Evolutionary conservation across 164 flowering plant genomes (phyloP).

Genomic region (Annona cherimola): DNA sequence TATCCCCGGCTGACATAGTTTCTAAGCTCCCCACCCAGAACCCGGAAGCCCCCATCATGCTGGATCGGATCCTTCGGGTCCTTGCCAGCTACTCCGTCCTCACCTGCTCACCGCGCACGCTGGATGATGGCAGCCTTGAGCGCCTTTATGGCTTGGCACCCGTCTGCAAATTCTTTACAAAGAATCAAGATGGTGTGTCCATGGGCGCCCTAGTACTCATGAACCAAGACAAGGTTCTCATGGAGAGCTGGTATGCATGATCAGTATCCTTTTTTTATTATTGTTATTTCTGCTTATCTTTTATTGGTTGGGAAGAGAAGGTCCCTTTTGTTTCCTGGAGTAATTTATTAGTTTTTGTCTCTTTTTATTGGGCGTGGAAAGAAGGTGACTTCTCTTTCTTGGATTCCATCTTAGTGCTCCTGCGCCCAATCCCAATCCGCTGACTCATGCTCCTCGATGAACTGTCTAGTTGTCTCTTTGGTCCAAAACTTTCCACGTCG

Average conservation of each 20-base stretch:
- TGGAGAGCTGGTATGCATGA: slow-evolving; percentile 29
- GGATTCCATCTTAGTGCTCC: too few relatives aligned
- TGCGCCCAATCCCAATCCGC: too few relatives aligned
- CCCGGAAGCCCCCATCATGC: slow-evolving; percentile 60
- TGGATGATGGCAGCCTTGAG: slow-evolving; percentile 10
- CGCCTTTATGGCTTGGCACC: slow-evolving; percentile 18
- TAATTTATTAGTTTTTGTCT: too few relatives aligned
- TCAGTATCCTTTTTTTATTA: not conserved
- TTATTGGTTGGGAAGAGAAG: too few relatives aligned
- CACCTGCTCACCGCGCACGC: slow-evolving; percentile 20
- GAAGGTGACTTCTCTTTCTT: too few relatives aligned
- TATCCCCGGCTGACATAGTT: slow-evolving; percentile 48
- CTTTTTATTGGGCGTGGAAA: too few relatives aligned
- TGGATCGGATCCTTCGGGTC: slow-evolving; percentile 71
- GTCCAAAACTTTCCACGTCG: too few relatives aligned
- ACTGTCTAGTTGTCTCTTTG: too few relatives aligned
- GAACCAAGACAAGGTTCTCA: slow-evolving; percentile 23
- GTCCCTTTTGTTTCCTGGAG: too few relatives aligned
- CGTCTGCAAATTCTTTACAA: slow-evolving; percentile 14
- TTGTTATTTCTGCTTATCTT: not conserved
- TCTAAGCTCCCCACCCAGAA: slow-evolving; percentile 53
- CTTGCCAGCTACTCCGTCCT: slow-evolving; percentile 58
- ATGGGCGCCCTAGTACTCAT: slow-evolving; percentile 12
- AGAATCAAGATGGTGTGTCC: slow-evolving; percentile 22
- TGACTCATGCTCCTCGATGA: too few relatives aligned